A percentile compares a stretch with the other conserved stretches of the same genome.
Conservation (phyloP, 129 eudicot genomes). For the Ambrosia trifida region DNA sequence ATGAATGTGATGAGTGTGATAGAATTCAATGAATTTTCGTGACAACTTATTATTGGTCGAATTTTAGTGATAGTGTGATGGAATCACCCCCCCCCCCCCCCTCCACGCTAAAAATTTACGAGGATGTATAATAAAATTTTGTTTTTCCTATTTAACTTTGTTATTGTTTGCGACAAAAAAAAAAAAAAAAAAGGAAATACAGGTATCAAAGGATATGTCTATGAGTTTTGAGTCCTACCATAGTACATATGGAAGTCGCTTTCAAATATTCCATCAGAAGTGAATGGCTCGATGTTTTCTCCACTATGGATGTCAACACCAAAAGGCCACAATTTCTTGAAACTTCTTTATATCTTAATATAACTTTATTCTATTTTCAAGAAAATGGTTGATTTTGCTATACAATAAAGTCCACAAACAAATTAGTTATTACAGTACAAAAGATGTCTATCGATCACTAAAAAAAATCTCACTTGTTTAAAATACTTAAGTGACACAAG, state of each 20-base stretch:
- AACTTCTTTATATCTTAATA: background rate
- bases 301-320: constrained; percentile 27
- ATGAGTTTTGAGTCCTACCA: background rate
- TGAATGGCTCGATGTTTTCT: constrained; percentile 27
- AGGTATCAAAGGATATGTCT: background rate
- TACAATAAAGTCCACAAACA: background rate
- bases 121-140: too few species aligned
- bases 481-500: background rate
- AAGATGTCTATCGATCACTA: background rate
- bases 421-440: background rate
- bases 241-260: constrained; percentile 22
- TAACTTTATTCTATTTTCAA: background rate
- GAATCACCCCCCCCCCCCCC: too few species aligned
- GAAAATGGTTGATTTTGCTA: background rate
- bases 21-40: too few species aligned
- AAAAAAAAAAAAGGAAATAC: background rate
- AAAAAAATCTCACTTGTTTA: background rate
- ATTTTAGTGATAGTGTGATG: too few species aligned
- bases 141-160: too few species aligned
- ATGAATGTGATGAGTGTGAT: too few species aligned
- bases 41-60: too few species aligned
- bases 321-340: constrained; percentile 1
- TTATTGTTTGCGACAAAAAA: too few species aligned
- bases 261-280: constrained; percentile 23
- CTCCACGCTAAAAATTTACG: too few species aligned